These are phyloP conservation scores for Rhamnella rubrinervis DNA, from an alignment of 331 rosid species.

Conservation along the genomic window DNA sequence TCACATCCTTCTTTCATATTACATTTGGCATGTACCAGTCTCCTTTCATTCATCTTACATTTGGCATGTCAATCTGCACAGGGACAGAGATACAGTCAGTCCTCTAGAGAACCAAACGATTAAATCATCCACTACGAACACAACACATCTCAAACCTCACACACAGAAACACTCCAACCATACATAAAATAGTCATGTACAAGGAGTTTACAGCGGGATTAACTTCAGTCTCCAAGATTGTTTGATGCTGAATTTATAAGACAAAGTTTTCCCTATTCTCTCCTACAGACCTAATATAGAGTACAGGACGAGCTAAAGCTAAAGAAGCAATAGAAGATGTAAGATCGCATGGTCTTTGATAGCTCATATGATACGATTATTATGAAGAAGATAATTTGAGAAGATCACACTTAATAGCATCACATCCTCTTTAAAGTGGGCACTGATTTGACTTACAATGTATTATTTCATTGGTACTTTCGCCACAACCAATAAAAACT, in stretches of 20 bases:
- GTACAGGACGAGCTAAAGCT: not conserved
- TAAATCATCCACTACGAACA: not conserved
- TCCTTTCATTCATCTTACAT: not conserved
- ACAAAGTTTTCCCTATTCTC: not conserved
- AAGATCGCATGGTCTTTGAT: not conserved
- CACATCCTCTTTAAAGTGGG: not conserved
- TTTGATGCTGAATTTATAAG: not conserved
- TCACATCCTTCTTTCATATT: not conserved
- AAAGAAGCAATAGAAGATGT: not conserved
- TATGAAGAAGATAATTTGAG: not conserved
- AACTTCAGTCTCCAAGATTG: not conserved
- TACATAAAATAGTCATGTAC: not conserved
- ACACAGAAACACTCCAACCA: not conserved
- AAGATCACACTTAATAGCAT: not conserved
- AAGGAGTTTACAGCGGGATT: not conserved
- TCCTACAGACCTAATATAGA: not conserved
- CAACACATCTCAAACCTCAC: not conserved
- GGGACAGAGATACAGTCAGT: not conserved
- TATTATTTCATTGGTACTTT: not conserved
- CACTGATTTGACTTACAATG: conserved; percentile 3
- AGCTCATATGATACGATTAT: not conserved
- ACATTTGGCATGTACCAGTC: not conserved
- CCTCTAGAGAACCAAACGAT: not conserved
- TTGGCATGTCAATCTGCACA: conserved; percentile 6
- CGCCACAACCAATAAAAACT: not conserved